These are phyloP conservation scores for Penicillium sp. DNA, from an alignment of 2,329 filamentous ascomycete species.

Conservation along the genomic window DNA sequence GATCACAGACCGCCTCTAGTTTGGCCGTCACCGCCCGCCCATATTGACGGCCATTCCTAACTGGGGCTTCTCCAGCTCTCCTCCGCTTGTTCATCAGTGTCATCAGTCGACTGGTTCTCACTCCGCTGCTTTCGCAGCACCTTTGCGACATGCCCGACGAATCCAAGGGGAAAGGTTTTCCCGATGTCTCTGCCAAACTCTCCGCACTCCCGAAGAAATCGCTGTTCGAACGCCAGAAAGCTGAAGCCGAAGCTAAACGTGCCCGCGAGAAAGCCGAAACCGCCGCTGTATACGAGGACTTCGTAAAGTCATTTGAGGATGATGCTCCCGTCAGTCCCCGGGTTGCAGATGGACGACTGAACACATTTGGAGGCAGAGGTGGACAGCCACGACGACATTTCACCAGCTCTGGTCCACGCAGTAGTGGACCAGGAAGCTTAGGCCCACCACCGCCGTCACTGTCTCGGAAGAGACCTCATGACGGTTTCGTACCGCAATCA, in stretches of 20 bases:
- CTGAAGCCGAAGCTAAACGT: slow-evolving; percentile 87
- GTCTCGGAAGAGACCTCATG: slow-evolving; percentile 50
- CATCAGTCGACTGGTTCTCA: not conserved
- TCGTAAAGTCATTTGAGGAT: slow-evolving; percentile 71
- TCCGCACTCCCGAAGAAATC: slow-evolving; percentile 82
- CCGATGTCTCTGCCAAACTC: slow-evolving; percentile 76
- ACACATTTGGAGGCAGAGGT: slow-evolving; percentile 37
- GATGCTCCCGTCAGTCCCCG: slow-evolving; percentile 35
- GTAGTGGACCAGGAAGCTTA: slow-evolving; percentile 56
- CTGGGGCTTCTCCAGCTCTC: slow-evolving; percentile 4
- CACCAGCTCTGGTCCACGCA: slow-evolving; percentile 47
- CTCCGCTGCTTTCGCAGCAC: slow-evolving; percentile 29
- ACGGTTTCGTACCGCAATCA: slow-evolving; percentile 42
- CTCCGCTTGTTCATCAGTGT: not conserved
- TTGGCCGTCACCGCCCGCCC: slow-evolving; percentile 15
- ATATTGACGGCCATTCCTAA: slow-evolving; percentile 10
- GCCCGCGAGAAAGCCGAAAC: slow-evolving; percentile 84
- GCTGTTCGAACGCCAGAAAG: slow-evolving; percentile 84
- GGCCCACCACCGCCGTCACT: slow-evolving; percentile 47
- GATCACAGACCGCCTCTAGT: not conserved
- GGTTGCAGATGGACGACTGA: slow-evolving; percentile 28
- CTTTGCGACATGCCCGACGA: slow-evolving; percentile 42
- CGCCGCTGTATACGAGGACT: slow-evolving; percentile 83
- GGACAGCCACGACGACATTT: slow-evolving; percentile 67
- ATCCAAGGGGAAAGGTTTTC: slow-evolving; percentile 57